These are phyloP conservation scores for Suillus discolor DNA, from an alignment of 768 basidiomycete genomes.

Conservation along the genomic window DNA sequence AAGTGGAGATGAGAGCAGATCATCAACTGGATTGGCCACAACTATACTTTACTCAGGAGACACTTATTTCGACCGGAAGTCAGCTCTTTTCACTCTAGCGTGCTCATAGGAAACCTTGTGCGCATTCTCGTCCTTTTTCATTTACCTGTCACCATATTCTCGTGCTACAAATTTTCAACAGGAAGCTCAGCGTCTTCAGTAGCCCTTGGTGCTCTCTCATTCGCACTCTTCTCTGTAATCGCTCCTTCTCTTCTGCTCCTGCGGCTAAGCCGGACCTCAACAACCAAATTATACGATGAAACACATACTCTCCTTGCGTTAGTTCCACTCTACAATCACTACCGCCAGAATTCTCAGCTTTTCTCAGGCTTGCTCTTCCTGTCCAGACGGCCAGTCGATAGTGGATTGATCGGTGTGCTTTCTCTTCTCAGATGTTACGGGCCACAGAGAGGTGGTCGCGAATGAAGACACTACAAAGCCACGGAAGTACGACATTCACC, in stretches of 20 bases:
- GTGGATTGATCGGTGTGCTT: slow-evolving; percentile 85
- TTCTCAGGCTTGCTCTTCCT: slow-evolving; percentile 83
- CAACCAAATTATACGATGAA: slow-evolving; percentile 92
- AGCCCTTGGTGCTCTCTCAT: slow-evolving; percentile 80
- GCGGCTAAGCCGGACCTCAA: slow-evolving; percentile 76
- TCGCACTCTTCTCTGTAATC: slow-evolving; percentile 76
- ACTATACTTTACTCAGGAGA: slow-evolving; percentile 28
- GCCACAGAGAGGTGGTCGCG: slow-evolving; percentile 40
- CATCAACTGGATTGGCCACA: slow-evolving; percentile 27
- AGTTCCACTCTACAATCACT: slow-evolving; percentile 96
- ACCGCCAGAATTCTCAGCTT: slow-evolving; percentile 86
- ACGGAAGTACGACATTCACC: slow-evolving; percentile 23
- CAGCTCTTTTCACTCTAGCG: slow-evolving; percentile 78
- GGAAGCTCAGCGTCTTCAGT: slow-evolving; percentile 57
- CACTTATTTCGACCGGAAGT: slow-evolving; percentile 52
- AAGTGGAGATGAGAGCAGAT: slow-evolving; percentile 31
- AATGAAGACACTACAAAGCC: slow-evolving; percentile 25
- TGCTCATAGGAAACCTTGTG: slow-evolving; percentile 88
- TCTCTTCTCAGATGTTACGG: slow-evolving; percentile 70
- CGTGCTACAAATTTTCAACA: slow-evolving; percentile 62
- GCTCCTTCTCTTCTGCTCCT: slow-evolving; percentile 75
- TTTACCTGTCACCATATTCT: slow-evolving; percentile 93
- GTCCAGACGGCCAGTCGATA: slow-evolving; percentile 78
- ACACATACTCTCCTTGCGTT: slow-evolving; percentile 87
- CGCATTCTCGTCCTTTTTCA: slow-evolving; percentile 92